phyloP scores from a whole-genome alignment of 495 filamentous ascomycete species.

The Penicillium pancosmium region DNA sequence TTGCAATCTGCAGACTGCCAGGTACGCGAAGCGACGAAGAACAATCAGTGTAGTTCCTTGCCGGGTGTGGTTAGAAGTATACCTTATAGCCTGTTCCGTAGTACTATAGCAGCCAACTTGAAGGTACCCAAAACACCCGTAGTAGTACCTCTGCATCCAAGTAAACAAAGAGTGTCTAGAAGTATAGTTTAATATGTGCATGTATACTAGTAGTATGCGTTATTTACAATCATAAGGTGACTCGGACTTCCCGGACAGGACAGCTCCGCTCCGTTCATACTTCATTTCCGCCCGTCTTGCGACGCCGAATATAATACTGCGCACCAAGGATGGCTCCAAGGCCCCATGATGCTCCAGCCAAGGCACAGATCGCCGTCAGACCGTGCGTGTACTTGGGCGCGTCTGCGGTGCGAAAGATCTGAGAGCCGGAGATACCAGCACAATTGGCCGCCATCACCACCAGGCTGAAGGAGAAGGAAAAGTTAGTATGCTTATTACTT shows the following conservation, averaged over 20 bases:
- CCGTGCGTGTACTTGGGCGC: constrained; percentile 53
- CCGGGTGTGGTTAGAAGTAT: not conserved
- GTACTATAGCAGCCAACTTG: too few species aligned
- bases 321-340: constrained; percentile 21
- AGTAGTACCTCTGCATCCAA: too few species aligned
- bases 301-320: constrained; percentile 25
- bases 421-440: constrained; percentile 54
- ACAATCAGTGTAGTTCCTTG: not conserved
- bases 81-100: too few species aligned
- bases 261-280: not conserved
- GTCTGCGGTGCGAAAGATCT: constrained; percentile 56
- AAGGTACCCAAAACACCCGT: too few species aligned
- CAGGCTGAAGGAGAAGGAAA: constrained; percentile 30
- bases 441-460: constrained; percentile 59
- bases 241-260: too few species aligned
- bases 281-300: constrained; percentile 9
- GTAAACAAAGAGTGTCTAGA: too few species aligned
- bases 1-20: not conserved
- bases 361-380: constrained; percentile 35
- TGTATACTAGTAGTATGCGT: too few species aligned
- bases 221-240: too few species aligned
- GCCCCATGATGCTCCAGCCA: constrained; percentile 39
- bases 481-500: constrained; percentile 11
- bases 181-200: too few species aligned
- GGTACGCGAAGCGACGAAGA: constrained; percentile 3